These are phyloP conservation scores for Sechiopsis laciniata DNA, from an alignment of 306 rosid genomes.

Conservation along the genomic window DNA sequence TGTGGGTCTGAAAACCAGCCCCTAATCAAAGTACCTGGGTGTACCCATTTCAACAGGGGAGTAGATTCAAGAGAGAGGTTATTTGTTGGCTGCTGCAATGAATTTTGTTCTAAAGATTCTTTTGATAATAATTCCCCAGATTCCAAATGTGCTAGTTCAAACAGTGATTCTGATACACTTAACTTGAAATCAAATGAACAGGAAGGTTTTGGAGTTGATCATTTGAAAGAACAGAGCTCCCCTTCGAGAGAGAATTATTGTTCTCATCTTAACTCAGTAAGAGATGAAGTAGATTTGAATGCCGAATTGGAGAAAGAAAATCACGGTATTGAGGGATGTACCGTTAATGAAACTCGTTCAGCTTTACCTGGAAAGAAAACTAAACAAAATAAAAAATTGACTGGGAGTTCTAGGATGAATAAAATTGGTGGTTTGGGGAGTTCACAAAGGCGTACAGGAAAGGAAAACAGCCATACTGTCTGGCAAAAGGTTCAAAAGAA, in stretches of 20 bases:
- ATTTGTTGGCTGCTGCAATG: slow-evolving; percentile 21
- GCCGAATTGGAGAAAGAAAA: slow-evolving; percentile 34
- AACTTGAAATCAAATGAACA: slow-evolving; percentile 32
- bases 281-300: slow-evolving; percentile 24
- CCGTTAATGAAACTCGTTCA: slow-evolving; percentile 25
- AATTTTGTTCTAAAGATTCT: slow-evolving; percentile 23
- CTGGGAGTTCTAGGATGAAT: slow-evolving; percentile 38
- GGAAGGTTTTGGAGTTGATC: slow-evolving; percentile 27
- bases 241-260: slow-evolving; percentile 32
- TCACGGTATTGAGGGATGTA: slow-evolving; percentile 33
- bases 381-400: slow-evolving; percentile 40
- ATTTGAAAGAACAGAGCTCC: slow-evolving; percentile 24
- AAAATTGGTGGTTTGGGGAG: slow-evolving; percentile 38
- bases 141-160: slow-evolving; percentile 38
- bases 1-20: slow-evolving; percentile 33
- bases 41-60: neutral
- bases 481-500: slow-evolving; percentile 85
- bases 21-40: slow-evolving; percentile 24
- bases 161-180: slow-evolving; percentile 32
- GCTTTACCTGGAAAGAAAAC: slow-evolving; percentile 36
- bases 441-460: slow-evolving; percentile 44
- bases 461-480: slow-evolving; percentile 59
- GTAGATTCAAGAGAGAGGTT: neutral
- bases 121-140: slow-evolving; percentile 32
- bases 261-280: slow-evolving; percentile 26